These are phyloP conservation scores for Lagenaria siceraria DNA, from an alignment of 306 rosid species.

Conservation along the genomic window DNA sequence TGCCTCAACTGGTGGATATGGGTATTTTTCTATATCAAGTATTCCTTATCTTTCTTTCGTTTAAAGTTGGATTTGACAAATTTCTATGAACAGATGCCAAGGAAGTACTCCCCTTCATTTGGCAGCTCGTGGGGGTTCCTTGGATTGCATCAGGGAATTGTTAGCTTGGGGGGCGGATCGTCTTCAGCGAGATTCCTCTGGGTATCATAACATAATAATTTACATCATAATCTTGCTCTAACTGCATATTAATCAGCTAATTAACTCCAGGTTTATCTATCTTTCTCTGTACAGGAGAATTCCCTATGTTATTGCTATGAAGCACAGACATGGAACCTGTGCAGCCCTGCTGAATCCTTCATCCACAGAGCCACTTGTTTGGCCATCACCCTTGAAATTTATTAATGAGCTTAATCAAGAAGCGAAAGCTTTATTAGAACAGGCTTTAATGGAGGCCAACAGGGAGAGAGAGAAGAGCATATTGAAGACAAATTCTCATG, in stretches of 20 bases:
- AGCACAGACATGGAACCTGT: conserved; percentile 58
- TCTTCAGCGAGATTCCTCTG: conserved; percentile 75
- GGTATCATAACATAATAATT: conserved; percentile 30
- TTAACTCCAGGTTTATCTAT: not conserved
- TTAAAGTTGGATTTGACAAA: conserved; percentile 12
- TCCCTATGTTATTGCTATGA: conserved; percentile 76
- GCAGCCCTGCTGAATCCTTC: conserved; percentile 86
- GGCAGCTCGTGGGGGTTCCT: conserved; percentile 92
- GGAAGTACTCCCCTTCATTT: conserved; percentile 96
- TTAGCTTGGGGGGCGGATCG: conserved; percentile 99
- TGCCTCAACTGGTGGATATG: conserved; percentile 81
- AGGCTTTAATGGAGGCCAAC: conserved; percentile 77
- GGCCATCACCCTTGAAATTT: conserved; percentile 95
- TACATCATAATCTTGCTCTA: not conserved
- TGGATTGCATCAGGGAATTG: conserved; percentile 73
- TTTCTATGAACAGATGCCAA: conserved; percentile 50
- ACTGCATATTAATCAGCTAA: not conserved
- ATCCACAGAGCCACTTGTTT: conserved; percentile 91
- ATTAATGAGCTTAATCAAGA: conserved; percentile 81
- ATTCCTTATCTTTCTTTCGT: conserved; percentile 1
- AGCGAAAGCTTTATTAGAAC: conserved; percentile 69
- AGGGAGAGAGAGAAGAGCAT: conserved; percentile 75
- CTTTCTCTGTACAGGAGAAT: conserved; percentile 50
- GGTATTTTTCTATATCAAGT: conserved; percentile 27
- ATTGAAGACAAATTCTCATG: conserved; percentile 49